phyloP scores from a whole-genome alignment of 495 filamentous ascomycete genomes.

The Neurospora sp. region DNA sequence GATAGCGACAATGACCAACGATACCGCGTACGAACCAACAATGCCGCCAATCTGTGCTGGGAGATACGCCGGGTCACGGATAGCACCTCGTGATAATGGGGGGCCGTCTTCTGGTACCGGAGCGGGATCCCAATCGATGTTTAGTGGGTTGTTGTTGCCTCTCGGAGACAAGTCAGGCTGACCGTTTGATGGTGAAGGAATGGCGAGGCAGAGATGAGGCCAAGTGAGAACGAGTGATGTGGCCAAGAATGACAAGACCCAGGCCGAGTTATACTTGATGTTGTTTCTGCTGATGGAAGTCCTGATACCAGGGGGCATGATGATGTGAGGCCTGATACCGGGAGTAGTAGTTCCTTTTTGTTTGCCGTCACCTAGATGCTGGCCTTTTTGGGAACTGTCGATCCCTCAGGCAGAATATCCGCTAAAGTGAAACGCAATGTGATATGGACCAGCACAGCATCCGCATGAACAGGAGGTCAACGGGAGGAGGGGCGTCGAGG shows the following conservation, averaged over 20 bases:
- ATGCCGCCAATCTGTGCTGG: constrained; percentile 71
- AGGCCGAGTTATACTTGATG: constrained; percentile 18
- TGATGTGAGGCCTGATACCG: constrained; percentile 10
- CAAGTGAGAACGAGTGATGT: constrained; percentile 21
- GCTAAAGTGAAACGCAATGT: constrained; percentile 36
- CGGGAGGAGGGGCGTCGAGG: constrained; percentile 8
- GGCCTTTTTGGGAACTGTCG: constrained; percentile 9
- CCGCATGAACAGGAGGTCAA: constrained; percentile 21
- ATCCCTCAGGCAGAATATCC: constrained; percentile 25
- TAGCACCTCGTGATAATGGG: constrained; percentile 41
- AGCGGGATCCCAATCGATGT: constrained; percentile 46
- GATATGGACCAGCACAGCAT: constrained; percentile 28
- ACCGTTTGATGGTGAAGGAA: constrained; percentile 1
- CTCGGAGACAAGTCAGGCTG: constrained; percentile 20
- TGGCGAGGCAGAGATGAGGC: constrained; percentile 21
- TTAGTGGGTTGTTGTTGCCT: constrained; percentile 32
- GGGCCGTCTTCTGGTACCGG: constrained; percentile 49
- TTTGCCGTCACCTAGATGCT: not conserved
- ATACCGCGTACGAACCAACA: constrained; percentile 67
- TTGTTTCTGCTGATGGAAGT: not conserved
- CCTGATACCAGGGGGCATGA: constrained; percentile 20
- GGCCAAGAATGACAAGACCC: constrained; percentile 19
- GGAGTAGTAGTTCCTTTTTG: constrained; percentile 5
- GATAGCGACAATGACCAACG: constrained; percentile 55
- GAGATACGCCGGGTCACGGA: constrained; percentile 50